Conservation (phyloP, 768 basidiomycete genomes). For the Fomitopsis serialis region DNA sequence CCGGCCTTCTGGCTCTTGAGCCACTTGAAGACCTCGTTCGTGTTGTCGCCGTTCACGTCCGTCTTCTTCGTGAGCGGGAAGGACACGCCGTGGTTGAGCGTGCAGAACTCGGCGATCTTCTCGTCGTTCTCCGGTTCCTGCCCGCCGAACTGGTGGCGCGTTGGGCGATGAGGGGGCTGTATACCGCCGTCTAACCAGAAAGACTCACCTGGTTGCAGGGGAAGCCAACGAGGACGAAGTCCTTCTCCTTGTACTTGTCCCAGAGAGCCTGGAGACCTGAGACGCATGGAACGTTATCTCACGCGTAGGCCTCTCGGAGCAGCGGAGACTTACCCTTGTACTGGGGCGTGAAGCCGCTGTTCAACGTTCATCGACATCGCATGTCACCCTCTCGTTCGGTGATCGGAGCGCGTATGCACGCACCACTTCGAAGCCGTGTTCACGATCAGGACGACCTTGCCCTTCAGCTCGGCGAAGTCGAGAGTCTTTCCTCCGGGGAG, state of each 20-base stretch:
- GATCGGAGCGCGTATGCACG: conserved; percentile 11
- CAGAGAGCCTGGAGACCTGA: conserved; percentile 75
- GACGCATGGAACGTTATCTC: conserved; percentile 4
- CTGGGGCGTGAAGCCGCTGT: conserved; percentile 80
- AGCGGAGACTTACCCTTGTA: conserved; percentile 56
- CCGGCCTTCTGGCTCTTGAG: conserved; percentile 79
- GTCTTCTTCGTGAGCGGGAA: conserved; percentile 93
- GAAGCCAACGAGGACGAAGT: conserved; percentile 80
- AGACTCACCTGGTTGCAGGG: conserved; percentile 77
- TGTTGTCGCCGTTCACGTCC: conserved; percentile 84
- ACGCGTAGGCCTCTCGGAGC: no score
- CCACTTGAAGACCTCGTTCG: conserved; percentile 82
- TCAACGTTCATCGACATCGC: neutral
- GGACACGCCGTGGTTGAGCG: conserved; percentile 79
- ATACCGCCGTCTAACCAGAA: neutral
- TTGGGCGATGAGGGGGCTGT: no score
- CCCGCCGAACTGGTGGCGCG: conserved; percentile 56
- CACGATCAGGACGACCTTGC: conserved; percentile 74
- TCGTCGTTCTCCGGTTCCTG: conserved; percentile 84
- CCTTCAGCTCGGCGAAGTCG: conserved; percentile 65
- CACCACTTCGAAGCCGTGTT: conserved; percentile 77
- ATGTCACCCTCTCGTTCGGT: no score
- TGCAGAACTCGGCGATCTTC: conserved; percentile 71
- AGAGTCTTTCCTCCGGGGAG: conserved; percentile 49
- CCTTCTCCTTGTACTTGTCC: conserved; percentile 75